Conservation (phyloP, 129 eudicot species). For the Artemisia argyi region DNA sequence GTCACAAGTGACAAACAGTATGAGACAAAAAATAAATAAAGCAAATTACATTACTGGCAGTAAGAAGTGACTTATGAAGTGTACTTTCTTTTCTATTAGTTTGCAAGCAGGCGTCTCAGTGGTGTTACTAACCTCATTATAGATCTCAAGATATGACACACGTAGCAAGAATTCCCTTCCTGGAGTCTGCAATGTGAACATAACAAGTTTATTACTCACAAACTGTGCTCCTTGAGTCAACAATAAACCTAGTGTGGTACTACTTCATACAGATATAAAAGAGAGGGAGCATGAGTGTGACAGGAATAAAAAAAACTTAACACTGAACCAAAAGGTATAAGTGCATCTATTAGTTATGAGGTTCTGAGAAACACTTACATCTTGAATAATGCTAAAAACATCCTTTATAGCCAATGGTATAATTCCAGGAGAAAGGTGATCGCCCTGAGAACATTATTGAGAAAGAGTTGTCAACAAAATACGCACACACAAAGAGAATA, state of each 20-base stretch:
- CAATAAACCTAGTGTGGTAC: background rate
- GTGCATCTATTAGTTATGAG: slow-evolving; percentile 1
- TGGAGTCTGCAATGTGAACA: slow-evolving; percentile 74
- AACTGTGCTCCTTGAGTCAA: slow-evolving; percentile 21
- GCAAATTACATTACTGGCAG: slow-evolving; percentile 4
- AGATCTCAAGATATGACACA: slow-evolving; percentile 95
- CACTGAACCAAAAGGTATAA: slow-evolving; percentile 19
- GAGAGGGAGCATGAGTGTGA: background rate
- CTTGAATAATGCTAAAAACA: slow-evolving; percentile 97
- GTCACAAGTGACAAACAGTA: background rate
- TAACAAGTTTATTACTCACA: slow-evolving; percentile 17
- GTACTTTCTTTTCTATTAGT: background rate
- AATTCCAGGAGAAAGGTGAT: slow-evolving; percentile 88
- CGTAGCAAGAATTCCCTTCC: slow-evolving; percentile 96
- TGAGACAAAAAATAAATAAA: slow-evolving; percentile 3
- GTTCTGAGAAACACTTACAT: slow-evolving; percentile 54
- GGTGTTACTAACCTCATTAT: slow-evolving; percentile 76
- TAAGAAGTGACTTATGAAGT: slow-evolving; percentile 15
- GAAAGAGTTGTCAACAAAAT: slow-evolving; percentile 9
- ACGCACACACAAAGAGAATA: background rate
- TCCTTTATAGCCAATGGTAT: slow-evolving; percentile 98
- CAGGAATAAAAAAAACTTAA: background rate
- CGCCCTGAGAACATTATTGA: slow-evolving; percentile 56
- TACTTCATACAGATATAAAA: background rate
- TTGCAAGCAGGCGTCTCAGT: slow-evolving; percentile 15